Conservation (phyloP, 768 basidiomycete species). For the Multifurca ochricompacta region DNA sequence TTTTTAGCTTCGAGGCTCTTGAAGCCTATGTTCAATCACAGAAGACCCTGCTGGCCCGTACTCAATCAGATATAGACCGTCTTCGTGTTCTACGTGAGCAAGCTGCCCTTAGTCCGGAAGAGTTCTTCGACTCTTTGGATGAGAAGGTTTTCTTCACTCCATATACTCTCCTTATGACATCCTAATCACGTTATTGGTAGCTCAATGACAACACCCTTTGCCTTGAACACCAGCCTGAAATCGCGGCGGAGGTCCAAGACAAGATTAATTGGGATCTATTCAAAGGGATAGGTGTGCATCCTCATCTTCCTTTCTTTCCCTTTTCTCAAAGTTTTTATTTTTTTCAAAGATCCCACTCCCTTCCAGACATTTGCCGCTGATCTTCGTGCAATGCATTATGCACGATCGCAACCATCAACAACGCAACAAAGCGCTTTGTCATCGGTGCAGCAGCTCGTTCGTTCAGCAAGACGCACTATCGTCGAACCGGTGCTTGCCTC, state of each 20-base stretch:
- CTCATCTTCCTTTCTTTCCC: background rate
- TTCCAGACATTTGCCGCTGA: slow-evolving; percentile 41
- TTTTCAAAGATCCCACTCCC: slow-evolving; percentile 42
- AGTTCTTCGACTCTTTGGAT: slow-evolving; percentile 28
- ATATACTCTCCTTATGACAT: slow-evolving; percentile 18
- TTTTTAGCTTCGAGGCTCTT: slow-evolving; percentile 52
- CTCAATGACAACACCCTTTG: slow-evolving; percentile 30
- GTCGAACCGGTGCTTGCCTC: slow-evolving; percentile 37
- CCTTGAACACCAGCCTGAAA: slow-evolving; percentile 40
- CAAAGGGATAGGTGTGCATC: slow-evolving; percentile 40
- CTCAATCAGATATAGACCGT: slow-evolving; percentile 53
- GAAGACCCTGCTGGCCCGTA: slow-evolving; percentile 47
- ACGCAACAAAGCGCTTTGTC: slow-evolving; percentile 42
- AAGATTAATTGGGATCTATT: slow-evolving; percentile 59
- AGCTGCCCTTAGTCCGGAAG: slow-evolving; percentile 30
- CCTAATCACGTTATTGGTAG: slow-evolving; percentile 17
- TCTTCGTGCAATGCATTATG: slow-evolving; percentile 30
- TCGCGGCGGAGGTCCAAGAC: slow-evolving; percentile 37
- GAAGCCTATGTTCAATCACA: slow-evolving; percentile 58
- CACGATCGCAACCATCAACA: slow-evolving; percentile 33
- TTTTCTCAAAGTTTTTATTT: background rate
- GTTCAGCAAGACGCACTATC: slow-evolving; percentile 41
- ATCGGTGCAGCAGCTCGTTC: slow-evolving; percentile 51
- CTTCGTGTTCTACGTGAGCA: slow-evolving; percentile 41
- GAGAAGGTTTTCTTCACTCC: slow-evolving; percentile 29